phyloP scores from a whole-genome alignment of 371 early-diverging fungal genomes.

The Mortierella sp. region DNA sequence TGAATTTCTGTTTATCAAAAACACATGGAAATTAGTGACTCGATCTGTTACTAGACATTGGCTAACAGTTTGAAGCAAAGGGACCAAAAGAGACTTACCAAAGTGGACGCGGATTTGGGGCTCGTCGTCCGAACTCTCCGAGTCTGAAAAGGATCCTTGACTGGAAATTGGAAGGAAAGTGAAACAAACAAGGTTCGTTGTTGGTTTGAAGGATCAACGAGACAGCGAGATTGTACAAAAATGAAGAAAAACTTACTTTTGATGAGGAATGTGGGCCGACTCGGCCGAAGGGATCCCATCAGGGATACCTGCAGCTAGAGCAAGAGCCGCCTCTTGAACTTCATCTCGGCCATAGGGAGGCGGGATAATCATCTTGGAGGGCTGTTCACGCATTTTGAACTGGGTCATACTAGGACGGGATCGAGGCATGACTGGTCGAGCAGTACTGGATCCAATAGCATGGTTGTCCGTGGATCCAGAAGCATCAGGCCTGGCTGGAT shows the following conservation, averaged over 20 bases:
- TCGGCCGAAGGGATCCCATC: conserved; percentile 21
- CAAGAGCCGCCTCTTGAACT: conserved; percentile 34
- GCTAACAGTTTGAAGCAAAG: too few species aligned
- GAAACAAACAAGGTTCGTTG: neutral
- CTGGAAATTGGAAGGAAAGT: neutral
- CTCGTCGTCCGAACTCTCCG: conserved; percentile 37
- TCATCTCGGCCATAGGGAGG: conserved; percentile 37
- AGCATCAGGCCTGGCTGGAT: too few species aligned
- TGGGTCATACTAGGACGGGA: conserved; percentile 36
- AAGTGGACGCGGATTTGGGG: conserved; percentile 34
- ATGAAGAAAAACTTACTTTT: conserved; percentile 4
- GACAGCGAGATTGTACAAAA: neutral
- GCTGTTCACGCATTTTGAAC: conserved; percentile 28
- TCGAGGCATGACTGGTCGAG: conserved; percentile 30
- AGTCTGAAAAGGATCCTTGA: conserved; percentile 25
- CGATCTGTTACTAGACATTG: too few species aligned
- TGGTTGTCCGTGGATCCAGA: too few species aligned
- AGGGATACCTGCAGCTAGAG: conserved; percentile 41
- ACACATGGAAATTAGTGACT: too few species aligned
- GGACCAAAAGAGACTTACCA: conserved; percentile 17
- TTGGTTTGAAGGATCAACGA: neutral
- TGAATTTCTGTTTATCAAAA: conserved; percentile 27
- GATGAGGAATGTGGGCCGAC: neutral
- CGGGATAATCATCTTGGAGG: conserved; percentile 39
- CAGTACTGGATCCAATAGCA: neutral